Evolutionary conservation across 108 stramenopile genomes (phyloP).

Genomic region (Asterionellopsis glacialis): DNA sequence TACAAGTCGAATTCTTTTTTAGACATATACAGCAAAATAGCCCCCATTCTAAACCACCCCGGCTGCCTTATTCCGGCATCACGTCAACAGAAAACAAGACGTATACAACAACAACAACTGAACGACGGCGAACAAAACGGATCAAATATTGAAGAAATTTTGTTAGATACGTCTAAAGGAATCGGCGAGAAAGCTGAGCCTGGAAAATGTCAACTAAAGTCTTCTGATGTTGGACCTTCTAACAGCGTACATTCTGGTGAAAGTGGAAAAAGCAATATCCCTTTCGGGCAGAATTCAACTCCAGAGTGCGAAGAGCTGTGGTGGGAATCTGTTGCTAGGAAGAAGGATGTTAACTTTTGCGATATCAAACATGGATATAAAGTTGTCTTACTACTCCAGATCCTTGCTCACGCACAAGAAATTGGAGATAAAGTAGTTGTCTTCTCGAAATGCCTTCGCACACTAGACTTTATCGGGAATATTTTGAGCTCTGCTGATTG

Average conservation of each 20-base stretch:
- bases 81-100: no score
- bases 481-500: conserved; percentile 44
- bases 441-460: conserved; percentile 61
- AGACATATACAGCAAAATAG: conserved; percentile 34
- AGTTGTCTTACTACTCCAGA: conserved; percentile 59
- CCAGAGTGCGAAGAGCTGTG: conserved; percentile 43
- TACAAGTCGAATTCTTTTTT: conserved; percentile 40
- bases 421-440: conserved; percentile 64
- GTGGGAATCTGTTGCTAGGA: conserved; percentile 24
- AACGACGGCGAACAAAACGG: no score
- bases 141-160: no score
- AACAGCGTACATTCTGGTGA: no score
- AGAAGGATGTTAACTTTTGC: conserved; percentile 20
- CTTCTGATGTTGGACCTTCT: no score
- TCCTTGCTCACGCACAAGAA: conserved; percentile 32
- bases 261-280: no score
- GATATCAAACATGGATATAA: conserved; percentile 49
- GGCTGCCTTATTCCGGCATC: conserved; percentile 7
- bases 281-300: background rate
- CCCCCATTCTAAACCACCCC: conserved; percentile 68
- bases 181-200: no score
- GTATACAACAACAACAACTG: no score
- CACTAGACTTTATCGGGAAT: conserved; percentile 58
- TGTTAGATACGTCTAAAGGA: no score
- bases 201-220: no score